phyloP scores from a whole-genome alignment of 106 monocot genomes.

The Narthecium ossifragum region DNA sequence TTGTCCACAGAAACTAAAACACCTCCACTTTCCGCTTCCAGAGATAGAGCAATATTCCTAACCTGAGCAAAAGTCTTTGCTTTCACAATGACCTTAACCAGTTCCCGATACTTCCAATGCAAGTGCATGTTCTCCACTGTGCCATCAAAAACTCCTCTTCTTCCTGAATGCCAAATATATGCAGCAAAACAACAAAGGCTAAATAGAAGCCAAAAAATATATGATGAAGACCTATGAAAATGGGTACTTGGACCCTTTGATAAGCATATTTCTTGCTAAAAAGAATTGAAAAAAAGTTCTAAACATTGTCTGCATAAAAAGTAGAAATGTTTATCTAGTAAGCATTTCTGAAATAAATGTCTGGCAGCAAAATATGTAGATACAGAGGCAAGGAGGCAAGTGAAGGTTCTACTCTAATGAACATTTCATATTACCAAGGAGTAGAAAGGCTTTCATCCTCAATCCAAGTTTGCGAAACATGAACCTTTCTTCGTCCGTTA shows the following conservation, averaged over 20 bases:
- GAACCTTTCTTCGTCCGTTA: constrained; percentile 94
- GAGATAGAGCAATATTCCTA: constrained; percentile 64
- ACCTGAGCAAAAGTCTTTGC: constrained; percentile 70
- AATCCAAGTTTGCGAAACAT: constrained; percentile 98
- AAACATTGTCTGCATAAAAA: too few relatives aligned
- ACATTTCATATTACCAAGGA: constrained; percentile 56
- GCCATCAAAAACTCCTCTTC: constrained; percentile 95
- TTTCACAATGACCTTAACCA: constrained; percentile 83
- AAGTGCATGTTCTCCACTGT: constrained; percentile 99
- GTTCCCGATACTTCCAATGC: constrained; percentile 96
- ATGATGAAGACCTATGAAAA: too few relatives aligned
- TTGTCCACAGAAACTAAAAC: constrained; percentile 94
- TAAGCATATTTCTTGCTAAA: too few relatives aligned
- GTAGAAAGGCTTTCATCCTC: constrained; percentile 98
- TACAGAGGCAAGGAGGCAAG: neutral
- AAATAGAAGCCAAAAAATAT: too few relatives aligned
- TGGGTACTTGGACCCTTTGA: too few relatives aligned
- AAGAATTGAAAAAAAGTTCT: too few relatives aligned
- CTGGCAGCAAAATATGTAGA: too few relatives aligned
- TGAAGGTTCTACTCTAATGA: neutral
- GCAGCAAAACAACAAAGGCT: neutral
- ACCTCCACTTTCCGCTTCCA: constrained; percentile 96
- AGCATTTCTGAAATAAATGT: neutral
- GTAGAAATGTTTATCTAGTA: too few relatives aligned
- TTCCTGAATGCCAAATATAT: constrained; percentile 38